These are phyloP conservation scores for Phellopilus nigrolimitatus DNA, from an alignment of 1,284 basidiomycete species.

Conservation along the genomic window DNA sequence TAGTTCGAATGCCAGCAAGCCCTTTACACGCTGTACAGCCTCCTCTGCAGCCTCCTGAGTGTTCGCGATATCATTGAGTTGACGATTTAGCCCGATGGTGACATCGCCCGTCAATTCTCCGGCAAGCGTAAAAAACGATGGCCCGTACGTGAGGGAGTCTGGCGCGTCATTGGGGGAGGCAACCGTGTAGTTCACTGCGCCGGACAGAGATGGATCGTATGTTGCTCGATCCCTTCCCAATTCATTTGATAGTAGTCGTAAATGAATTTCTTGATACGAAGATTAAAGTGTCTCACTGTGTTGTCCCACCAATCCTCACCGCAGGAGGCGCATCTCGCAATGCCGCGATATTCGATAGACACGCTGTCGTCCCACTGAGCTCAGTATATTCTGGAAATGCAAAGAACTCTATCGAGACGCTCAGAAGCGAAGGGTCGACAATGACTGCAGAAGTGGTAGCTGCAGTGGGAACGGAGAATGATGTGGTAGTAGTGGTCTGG, in stretches of 20 bases:
- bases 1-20: constrained; percentile 38
- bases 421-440: constrained; percentile 34
- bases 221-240: constrained; percentile 38
- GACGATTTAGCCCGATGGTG: constrained; percentile 39
- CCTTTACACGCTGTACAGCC: constrained; percentile 32
- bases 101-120: constrained; percentile 33
- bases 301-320: constrained; percentile 40
- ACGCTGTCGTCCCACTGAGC: constrained; percentile 33
- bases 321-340: constrained; percentile 35
- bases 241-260: not conserved
- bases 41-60: constrained; percentile 33
- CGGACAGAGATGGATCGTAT: constrained; percentile 31
- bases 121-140: constrained; percentile 37
- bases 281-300: constrained; percentile 33
- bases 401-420: constrained; percentile 40
- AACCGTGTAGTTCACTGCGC: constrained; percentile 38
- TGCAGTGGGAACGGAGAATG: constrained; percentile 30
- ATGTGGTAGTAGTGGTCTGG: constrained; percentile 6
- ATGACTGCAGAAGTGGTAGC: constrained; percentile 29
- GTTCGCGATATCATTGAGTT: constrained; percentile 37
- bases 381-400: constrained; percentile 38
- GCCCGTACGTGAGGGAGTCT: constrained; percentile 35
- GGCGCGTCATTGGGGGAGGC: constrained; percentile 37
- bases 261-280: not conserved
- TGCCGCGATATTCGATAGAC: constrained; percentile 33